Conservation (phyloP, 257 asterid genomes). For the Solanum bulbocastanum region DNA sequence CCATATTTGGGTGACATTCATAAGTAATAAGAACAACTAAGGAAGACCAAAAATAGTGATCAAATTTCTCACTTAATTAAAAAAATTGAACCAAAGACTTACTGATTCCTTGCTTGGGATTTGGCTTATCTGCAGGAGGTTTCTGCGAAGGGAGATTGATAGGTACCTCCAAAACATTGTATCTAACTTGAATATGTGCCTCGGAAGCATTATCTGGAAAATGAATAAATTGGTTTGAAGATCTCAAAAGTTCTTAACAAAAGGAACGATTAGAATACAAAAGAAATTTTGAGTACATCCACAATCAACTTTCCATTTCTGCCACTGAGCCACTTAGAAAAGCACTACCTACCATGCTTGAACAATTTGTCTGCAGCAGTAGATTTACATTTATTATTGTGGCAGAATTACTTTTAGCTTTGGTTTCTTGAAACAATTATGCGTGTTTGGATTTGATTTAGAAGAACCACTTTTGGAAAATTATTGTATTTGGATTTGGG, state of each 20-base stretch:
- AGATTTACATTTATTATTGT: neutral
- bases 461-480: neutral
- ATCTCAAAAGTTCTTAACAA: neutral
- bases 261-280: neutral
- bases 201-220: constrained; percentile 59
- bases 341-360: neutral
- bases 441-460: neutral
- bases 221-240: neutral
- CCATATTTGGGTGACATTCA: neutral
- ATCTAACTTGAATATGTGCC: constrained; percentile 54
- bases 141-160: constrained; percentile 73
- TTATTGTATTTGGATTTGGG: neutral
- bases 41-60: neutral
- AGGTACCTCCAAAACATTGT: constrained; percentile 82
- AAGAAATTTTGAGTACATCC: neutral
- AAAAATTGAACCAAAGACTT: constrained; percentile 14
- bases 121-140: constrained; percentile 93
- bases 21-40: neutral
- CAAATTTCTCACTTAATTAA: neutral
- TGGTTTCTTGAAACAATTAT: neutral
- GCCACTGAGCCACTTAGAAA: neutral
- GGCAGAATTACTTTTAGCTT: neutral
- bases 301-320: neutral
- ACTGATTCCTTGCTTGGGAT: constrained; percentile 97
- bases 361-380: neutral